Percentiles rank a stretch among this genome's conserved stretches.
These are phyloP conservation scores for Bondarzewia mesenterica DNA, from an alignment of 1,284 basidiomycete genomes.

Conservation along the genomic window DNA sequence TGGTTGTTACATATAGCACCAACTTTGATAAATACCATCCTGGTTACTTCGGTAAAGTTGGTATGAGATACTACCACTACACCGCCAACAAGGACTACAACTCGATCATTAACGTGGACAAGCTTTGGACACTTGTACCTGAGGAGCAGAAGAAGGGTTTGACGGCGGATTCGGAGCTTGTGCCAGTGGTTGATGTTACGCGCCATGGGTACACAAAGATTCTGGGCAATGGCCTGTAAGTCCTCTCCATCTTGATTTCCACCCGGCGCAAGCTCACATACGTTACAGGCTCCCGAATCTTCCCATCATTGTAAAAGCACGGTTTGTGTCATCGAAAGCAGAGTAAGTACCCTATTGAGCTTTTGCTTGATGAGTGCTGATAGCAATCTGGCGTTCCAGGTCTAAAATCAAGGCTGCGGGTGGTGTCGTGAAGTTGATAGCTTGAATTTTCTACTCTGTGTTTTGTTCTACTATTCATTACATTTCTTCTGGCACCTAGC, in stretches of 20 bases:
- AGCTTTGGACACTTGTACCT: slow-evolving; percentile 79
- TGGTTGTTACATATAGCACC: slow-evolving; percentile 36
- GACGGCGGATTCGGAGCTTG: slow-evolving; percentile 64
- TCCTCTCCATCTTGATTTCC: slow-evolving; percentile 13
- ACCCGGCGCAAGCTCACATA: background rate
- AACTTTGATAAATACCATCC: slow-evolving; percentile 95
- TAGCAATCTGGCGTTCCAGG: slow-evolving; percentile 28
- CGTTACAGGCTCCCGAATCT: slow-evolving; percentile 58
- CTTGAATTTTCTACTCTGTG: slow-evolving; percentile 42
- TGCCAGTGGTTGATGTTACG: slow-evolving; percentile 88
- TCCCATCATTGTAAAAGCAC: slow-evolving; percentile 94
- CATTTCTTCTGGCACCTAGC: slow-evolving; percentile 15
- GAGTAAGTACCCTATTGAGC: slow-evolving; percentile 54
- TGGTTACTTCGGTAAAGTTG: slow-evolving; percentile 99
- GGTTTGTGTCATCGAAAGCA: slow-evolving; percentile 83
- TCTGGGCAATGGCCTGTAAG: slow-evolving; percentile 78
- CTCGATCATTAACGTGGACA: slow-evolving; percentile 96
- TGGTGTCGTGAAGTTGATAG: slow-evolving; percentile 86
- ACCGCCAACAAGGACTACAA: slow-evolving; percentile 88
- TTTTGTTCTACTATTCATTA: slow-evolving; percentile 19
- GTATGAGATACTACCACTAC: slow-evolving; percentile 98
- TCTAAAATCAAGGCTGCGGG: slow-evolving; percentile 88
- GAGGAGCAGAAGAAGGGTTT: slow-evolving; percentile 69
- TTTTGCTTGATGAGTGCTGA: slow-evolving; percentile 4
- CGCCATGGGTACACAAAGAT: slow-evolving; percentile 88